Base-by-base conservation (phyloP, 2,329 filamentous ascomycete genomes). In the Diplodia scrobiculata region DNA sequence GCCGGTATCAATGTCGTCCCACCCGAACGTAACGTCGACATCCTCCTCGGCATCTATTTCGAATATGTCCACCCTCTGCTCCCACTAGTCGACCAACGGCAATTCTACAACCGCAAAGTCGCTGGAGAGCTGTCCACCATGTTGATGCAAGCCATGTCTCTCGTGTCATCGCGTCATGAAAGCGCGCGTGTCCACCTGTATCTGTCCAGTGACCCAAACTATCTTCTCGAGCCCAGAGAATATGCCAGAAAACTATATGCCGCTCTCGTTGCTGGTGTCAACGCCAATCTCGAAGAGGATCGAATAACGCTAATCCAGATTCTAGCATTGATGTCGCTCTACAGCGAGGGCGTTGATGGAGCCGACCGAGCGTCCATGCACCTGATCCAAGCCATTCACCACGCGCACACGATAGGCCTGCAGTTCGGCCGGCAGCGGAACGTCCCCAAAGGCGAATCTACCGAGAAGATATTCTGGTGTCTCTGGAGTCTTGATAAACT, bases 401-500 rank as follows among this genome's bases (percentile, higher is more conserved):
- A 83, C 68, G 80, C 79, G 3, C 80, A 83, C 66, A 82, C 81
- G 1, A 77, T 83, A 29, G 81, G 80, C 7, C 74, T 82, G 19
- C 81, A 83, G 53, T 79, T 82, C 25, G 75, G 72, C 5, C 72
- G 74, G 14, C 66, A 73, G 71, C 34, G 68, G 52, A 54, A 71
- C 48, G 41, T 68, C n/a, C 73, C 74, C 6, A 74, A 78, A 32
- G 75, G 76, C 53, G 76, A 77, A 13, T 75, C 79, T 34, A 71
- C 79, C 36, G 79, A 83, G 67, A 75, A 80, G 45, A 70, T 83
- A 0, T 83, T 83, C 68, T 83, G 81, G 81, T 81, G 78, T 69
- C 71, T 83, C 1, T 83, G 81, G 80, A 78, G 77, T 68, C 73
- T 83, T 1, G 81, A 83, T 67, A 80, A 81, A 55, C 73, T 81